Percentiles rank a stretch among this genome's conserved stretches.
phyloP scores from a whole-genome alignment of 495 filamentous ascomycete genomes.

The Jackrogersella multiformis region DNA sequence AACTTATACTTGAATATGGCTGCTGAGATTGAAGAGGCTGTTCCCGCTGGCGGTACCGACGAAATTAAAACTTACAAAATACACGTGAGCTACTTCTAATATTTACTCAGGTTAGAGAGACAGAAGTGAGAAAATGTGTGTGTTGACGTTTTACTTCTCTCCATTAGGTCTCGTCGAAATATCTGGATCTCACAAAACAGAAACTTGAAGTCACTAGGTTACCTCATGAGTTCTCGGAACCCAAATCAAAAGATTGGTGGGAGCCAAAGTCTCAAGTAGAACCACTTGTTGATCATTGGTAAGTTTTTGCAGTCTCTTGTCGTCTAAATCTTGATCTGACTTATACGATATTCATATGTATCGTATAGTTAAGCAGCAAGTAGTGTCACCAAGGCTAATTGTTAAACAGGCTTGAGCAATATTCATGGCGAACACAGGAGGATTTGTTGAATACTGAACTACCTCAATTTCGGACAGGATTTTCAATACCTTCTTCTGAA shows the following conservation, averaged over 20 bases:
- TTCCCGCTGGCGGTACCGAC: slow-evolving; percentile 43
- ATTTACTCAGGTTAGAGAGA: neutral
- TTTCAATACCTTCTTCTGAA: slow-evolving; percentile 49
- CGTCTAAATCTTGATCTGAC: slow-evolving; percentile 7
- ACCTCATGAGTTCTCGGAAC: slow-evolving; percentile 57
- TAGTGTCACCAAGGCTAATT: slow-evolving; percentile 9
- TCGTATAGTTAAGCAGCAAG: neutral
- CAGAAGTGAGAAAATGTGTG: too few relatives aligned
- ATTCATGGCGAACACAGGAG: slow-evolving; percentile 69
- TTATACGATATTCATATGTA: slow-evolving; percentile 1
- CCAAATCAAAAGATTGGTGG: slow-evolving; percentile 56
- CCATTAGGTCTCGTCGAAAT: slow-evolving; percentile 57
- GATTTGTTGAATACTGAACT: slow-evolving; percentile 61
- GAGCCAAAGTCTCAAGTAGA: slow-evolving; percentile 59
- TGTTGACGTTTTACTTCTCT: slow-evolving; percentile 5
- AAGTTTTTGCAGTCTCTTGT: slow-evolving; percentile 22
- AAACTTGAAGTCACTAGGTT: slow-evolving; percentile 66
- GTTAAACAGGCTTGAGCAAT: slow-evolving; percentile 63
- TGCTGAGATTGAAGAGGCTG: slow-evolving; percentile 36
- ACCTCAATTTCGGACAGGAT: slow-evolving; percentile 67
- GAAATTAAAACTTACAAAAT: slow-evolving; percentile 61
- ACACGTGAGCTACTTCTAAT: slow-evolving; percentile 52
- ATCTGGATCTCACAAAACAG: slow-evolving; percentile 61
- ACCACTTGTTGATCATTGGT: slow-evolving; percentile 64
- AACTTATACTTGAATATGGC: slow-evolving; percentile 30